Conservation (phyloP, 2,329 filamentous ascomycete genomes). For the Aspergillus japonicus region DNA sequence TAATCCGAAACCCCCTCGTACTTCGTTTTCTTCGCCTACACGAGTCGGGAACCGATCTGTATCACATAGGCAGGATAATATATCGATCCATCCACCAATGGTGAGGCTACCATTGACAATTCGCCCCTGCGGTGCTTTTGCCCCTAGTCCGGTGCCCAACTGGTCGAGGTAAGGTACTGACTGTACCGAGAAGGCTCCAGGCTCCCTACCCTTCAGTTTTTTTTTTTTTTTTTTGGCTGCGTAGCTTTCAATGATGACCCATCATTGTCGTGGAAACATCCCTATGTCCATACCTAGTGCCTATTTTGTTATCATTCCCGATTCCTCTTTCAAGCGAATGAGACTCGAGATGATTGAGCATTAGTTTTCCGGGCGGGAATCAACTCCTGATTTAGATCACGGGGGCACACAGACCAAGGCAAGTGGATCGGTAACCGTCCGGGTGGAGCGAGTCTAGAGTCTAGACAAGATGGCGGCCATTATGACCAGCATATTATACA, state of each 20-base stretch:
- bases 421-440: background rate
- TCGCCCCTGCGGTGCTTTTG: background rate
- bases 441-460: background rate
- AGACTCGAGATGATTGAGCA: background rate
- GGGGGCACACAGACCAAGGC: background rate
- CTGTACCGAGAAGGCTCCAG: too few species aligned
- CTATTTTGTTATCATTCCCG: background rate
- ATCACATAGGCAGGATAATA: background rate
- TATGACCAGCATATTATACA: background rate
- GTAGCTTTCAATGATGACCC: too few species aligned
- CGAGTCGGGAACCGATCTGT: background rate
- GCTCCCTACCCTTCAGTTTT: too few species aligned
- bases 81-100: background rate
- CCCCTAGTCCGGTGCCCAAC: slow-evolving; percentile 4
- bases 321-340: background rate
- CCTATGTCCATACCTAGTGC: background rate
- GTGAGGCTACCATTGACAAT: background rate
- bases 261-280: background rate
- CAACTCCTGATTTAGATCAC: background rate
- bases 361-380: background rate
- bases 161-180: background rate
- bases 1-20: background rate
- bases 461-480: background rate
- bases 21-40: background rate
- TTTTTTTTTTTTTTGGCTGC: too few species aligned